phyloP scores from a whole-genome alignment of 106 monocot species.

The Dioscorea dumetorum region DNA sequence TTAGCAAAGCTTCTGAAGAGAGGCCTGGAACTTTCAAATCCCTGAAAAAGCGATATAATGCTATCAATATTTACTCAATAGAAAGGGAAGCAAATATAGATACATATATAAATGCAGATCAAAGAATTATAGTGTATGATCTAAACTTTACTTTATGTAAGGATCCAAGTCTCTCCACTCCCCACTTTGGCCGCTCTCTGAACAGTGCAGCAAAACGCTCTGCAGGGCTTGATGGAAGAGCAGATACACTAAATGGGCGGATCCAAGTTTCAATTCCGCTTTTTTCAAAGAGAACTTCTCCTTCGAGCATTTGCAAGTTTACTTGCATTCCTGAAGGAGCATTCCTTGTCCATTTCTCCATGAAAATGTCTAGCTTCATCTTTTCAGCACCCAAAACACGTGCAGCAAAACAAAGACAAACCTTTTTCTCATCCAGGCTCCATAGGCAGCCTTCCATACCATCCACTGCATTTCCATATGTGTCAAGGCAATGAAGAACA shows the following conservation, averaged over 20 bases:
- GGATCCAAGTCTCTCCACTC: slow-evolving; percentile 93
- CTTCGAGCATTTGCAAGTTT: slow-evolving; percentile 75
- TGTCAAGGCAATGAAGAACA: slow-evolving; percentile 65
- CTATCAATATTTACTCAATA: no score
- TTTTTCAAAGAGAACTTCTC: slow-evolving; percentile 79
- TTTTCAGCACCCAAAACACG: slow-evolving; percentile 44
- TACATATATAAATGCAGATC: no score
- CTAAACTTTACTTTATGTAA: slow-evolving; percentile 53
- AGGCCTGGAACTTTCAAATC: slow-evolving; percentile 71
- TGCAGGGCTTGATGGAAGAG: slow-evolving; percentile 58
- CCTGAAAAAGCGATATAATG: slow-evolving; percentile 19
- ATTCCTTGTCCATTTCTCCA: slow-evolving; percentile 57
- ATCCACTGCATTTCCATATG: slow-evolving; percentile 42
- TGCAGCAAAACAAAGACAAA: slow-evolving; percentile 53
- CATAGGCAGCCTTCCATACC: slow-evolving; percentile 25
- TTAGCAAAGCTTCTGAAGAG: slow-evolving; percentile 80
- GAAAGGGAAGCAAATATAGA: no score
- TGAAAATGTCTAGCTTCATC: slow-evolving; percentile 81
- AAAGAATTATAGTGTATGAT: neutral
- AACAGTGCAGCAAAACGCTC: slow-evolving; percentile 83
- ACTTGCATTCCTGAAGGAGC: slow-evolving; percentile 57
- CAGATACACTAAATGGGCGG: slow-evolving; percentile 54
- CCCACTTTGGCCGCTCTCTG: slow-evolving; percentile 73
- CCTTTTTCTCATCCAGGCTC: slow-evolving; percentile 55
- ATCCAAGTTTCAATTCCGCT: slow-evolving; percentile 82